Percentiles rank a stretch among this genome's conserved stretches.
Conservation (phyloP, 306 rosid genomes). For the Hylodesmum podocarpum region DNA sequence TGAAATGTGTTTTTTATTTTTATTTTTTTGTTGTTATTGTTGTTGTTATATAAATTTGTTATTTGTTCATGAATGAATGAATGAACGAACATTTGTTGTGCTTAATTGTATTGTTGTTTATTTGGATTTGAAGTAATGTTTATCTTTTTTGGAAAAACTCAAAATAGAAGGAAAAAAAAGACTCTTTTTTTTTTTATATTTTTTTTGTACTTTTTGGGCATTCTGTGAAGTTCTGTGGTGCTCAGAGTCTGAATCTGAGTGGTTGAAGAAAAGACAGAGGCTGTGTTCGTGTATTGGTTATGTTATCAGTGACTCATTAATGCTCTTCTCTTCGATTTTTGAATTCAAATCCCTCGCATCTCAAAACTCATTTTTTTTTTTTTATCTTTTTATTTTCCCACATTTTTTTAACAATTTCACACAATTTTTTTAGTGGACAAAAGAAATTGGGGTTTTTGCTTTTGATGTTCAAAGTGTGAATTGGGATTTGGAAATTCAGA, state of each 20-base stretch:
- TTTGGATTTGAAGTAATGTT: neutral
- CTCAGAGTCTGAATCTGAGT: slow-evolving; percentile 1
- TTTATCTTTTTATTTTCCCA: neutral
- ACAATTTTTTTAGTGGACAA: neutral
- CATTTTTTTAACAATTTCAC: too few relatives aligned
- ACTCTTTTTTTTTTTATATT: neutral
- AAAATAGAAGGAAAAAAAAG: neutral
- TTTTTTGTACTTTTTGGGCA: neutral
- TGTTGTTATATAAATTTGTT: slow-evolving; percentile 30
- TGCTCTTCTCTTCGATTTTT: neutral
- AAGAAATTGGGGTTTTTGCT: neutral
- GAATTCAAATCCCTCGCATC: neutral
- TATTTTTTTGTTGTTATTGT: neutral
- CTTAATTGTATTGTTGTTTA: neutral
- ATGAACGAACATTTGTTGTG: neutral
- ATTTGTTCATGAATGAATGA: slow-evolving; percentile 23
- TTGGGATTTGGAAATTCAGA: neutral
- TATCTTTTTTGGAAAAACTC: slow-evolving; percentile 2
- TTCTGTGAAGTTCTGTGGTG: neutral
- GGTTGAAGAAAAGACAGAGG: neutral
- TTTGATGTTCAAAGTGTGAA: neutral
- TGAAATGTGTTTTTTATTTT: slow-evolving; percentile 38
- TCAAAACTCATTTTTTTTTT: too few relatives aligned
- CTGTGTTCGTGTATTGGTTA: slow-evolving; percentile 1
- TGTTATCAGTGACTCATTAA: neutral